These are phyloP conservation scores for Didymella keratinophila DNA, from an alignment of 2,329 filamentous ascomycete genomes.

Conservation along the genomic window DNA sequence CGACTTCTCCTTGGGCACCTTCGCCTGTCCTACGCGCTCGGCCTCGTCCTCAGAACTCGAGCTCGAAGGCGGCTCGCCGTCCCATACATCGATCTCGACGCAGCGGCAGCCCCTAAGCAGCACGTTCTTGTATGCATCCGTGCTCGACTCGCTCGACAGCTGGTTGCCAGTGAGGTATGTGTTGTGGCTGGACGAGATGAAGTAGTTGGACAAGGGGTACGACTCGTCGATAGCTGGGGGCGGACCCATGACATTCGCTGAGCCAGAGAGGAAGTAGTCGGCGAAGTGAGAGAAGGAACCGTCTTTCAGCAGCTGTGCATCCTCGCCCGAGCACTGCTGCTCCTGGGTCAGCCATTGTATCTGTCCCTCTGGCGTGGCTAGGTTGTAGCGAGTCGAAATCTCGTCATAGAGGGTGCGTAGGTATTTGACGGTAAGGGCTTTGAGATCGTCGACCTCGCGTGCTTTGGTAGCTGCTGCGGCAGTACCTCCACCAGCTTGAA, in stretches of 20 bases:
- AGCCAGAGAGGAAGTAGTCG: slow-evolving; percentile 57
- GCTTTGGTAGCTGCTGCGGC: slow-evolving; percentile 40
- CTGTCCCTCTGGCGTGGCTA: slow-evolving; percentile 43
- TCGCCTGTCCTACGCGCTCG: slow-evolving; percentile 28
- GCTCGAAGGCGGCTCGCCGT: slow-evolving; percentile 65
- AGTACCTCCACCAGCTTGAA: slow-evolving; percentile 51
- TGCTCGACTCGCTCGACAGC: slow-evolving; percentile 77
- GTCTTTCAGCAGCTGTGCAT: slow-evolving; percentile 38
- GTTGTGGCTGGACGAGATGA: slow-evolving; percentile 94
- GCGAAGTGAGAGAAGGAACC: slow-evolving; percentile 45
- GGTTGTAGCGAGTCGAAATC: slow-evolving; percentile 39
- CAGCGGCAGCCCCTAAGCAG: slow-evolving; percentile 82
- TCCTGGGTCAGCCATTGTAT: slow-evolving; percentile 44
- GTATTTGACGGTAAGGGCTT: slow-evolving; percentile 38
- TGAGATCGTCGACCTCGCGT: slow-evolving; percentile 42
- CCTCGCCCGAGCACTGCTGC: slow-evolving; percentile 35
- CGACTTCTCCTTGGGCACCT: slow-evolving; percentile 38
- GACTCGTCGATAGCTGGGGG: slow-evolving; percentile 63
- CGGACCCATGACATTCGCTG: slow-evolving; percentile 56
- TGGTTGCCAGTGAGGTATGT: slow-evolving; percentile 92
- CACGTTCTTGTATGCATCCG: slow-evolving; percentile 79
- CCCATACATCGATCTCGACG: slow-evolving; percentile 95
- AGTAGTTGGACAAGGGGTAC: slow-evolving; percentile 84
- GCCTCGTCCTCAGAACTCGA: slow-evolving; percentile 49
- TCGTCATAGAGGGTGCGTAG: slow-evolving; percentile 42